Evolutionary conservation across 805 yeast species (phyloP).

Genomic region (Scheffersomyces amazonensis): DNA sequence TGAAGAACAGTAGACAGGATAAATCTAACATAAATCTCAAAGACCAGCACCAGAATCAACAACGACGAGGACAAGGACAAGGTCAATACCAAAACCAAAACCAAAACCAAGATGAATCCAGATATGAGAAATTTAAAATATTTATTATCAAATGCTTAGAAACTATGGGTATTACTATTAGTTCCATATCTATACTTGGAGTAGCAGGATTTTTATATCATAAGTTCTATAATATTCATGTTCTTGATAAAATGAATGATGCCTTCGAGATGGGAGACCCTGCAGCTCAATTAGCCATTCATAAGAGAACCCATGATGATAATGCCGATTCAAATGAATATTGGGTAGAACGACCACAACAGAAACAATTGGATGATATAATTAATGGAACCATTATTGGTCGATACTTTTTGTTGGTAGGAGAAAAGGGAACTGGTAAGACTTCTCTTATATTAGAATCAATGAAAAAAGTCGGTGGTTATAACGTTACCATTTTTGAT

Average conservation of each 20-base stretch:
- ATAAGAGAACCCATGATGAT: conserved; percentile 34
- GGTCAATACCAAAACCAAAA: conserved; percentile 9
- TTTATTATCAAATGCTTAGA: conserved; percentile 51
- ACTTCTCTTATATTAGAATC: conserved; percentile 73
- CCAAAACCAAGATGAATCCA: conserved; percentile 8
- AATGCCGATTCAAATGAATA: conserved; percentile 24
- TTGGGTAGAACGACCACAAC: conserved; percentile 76
- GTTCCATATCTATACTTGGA: conserved; percentile 66
- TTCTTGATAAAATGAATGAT: conserved; percentile 57
- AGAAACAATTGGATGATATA: conserved; percentile 58
- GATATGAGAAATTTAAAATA: conserved; percentile 15
- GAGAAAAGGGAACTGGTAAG: conserved; percentile 87
- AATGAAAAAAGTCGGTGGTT: conserved; percentile 59
- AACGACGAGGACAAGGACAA: conserved; percentile 6
- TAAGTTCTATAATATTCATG: conserved; percentile 54
- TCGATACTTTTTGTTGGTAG: conserved; percentile 67
- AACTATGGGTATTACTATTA: conserved; percentile 68
- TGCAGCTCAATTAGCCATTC: conserved; percentile 57
- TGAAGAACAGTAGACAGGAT: conserved; percentile 1
- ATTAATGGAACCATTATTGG: conserved; percentile 64
- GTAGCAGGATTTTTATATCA: conserved; percentile 74
- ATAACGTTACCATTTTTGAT: conserved; percentile 67
- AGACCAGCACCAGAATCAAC: too few species aligned
- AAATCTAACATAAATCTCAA: too few species aligned
- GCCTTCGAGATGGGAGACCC: conserved; percentile 72